Base-by-base conservation (phyloP, 2,329 filamentous ascomycete genomes). In the Fusarium begoniae region DNA sequence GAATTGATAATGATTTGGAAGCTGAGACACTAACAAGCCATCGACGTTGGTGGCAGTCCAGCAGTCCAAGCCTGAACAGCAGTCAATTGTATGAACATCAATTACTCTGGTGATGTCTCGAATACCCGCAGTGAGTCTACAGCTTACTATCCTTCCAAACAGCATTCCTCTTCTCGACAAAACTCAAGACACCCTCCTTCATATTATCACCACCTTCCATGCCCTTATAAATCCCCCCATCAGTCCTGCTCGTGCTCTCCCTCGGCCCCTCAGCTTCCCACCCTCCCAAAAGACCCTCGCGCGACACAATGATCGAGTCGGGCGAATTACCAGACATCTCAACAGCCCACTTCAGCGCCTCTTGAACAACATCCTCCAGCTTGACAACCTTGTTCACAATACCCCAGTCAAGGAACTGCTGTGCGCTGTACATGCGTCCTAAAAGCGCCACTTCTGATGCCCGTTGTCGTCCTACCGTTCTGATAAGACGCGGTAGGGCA, bases 161-260 rank as follows among this genome's bases (percentile, higher is more conserved):
- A 4, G 93, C 89, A 82, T 89, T 87, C 78, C 92, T 86, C 86
- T 91, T 94, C 86, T 95, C 92, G 24, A 93, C 91, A 84, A 96
- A 96, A 69, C 92, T 93, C 82, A 81, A 84, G 26, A 95, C 85
- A 0, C 93, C 94, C 82, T 95, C 93, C 63, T 87, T 88, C 82
- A 94, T 90, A 81, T 96, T 96, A 75, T 93, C 91, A 0, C 90
- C 92, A 5, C 85, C 87, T 70, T 91, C 85, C 63, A 95, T 85
- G 67, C 84, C 84, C 61, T 84, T 84, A 77, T 89, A 91, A 85
- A 91, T 88, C 4, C 87, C 87, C 61, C 89, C 86, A 22, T 87
- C 84, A 63, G 93, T 80, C 72, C 89, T 79, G 69, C 84, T 84
- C 41, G 90, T 93, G 15, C 84, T 92, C 69, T 89, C 86, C 80